Base-by-base conservation (phyloP, 495 filamentous ascomycete species). In the Hypoxylon rickii region DNA sequence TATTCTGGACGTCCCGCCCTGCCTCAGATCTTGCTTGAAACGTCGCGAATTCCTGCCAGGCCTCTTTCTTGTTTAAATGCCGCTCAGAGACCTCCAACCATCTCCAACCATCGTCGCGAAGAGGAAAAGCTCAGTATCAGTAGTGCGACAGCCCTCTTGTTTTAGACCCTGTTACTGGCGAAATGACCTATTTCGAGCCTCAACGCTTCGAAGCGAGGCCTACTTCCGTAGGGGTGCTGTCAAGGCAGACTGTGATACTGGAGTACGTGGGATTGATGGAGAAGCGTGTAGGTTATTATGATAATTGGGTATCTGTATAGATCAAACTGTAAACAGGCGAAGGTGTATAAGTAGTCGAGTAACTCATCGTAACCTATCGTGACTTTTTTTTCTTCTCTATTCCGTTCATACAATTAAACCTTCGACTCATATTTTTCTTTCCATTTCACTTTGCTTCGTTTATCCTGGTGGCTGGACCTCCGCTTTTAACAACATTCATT, bases 11-110 rank as follows among this genome's bases (percentile, higher is more conserved):
- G 53, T 45, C 48, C 47, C 53, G 48, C 51, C 39, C 44, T 63
- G 59, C 59, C 44, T 63, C 59, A 63, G 38, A 54, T 62, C 52
- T 33, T 34, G 47, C 58, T 29, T 62, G 58, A 62, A 62, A 62
- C 58, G 58, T 62, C 58, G 58, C 58, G 58, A 62, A 57, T 38
- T 62, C 52, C 52, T 62, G 47, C 58, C 51, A 39, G 46, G 31
- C 41, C 41, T 42, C 20, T 18, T 12, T 39, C 19, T 47, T 20
- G 33, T 39, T 34, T 47, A 61, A 55, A 32, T 41, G 42, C 38
- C 47, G 46, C n/a, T n/a, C n/a, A n/a, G n/a, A n/a, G n/a, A n/a
- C n/a, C n/a, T n/a, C 37, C 42, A 22, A 40, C 11, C 42, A 24
- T 18, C 36, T 46, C 37, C 32, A 43, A 17, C 36, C 31, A 41